Evolutionary conservation across 1,284 basidiomycete species (phyloP).

Genomic region (Pyrrhoderma lamaoense): DNA sequence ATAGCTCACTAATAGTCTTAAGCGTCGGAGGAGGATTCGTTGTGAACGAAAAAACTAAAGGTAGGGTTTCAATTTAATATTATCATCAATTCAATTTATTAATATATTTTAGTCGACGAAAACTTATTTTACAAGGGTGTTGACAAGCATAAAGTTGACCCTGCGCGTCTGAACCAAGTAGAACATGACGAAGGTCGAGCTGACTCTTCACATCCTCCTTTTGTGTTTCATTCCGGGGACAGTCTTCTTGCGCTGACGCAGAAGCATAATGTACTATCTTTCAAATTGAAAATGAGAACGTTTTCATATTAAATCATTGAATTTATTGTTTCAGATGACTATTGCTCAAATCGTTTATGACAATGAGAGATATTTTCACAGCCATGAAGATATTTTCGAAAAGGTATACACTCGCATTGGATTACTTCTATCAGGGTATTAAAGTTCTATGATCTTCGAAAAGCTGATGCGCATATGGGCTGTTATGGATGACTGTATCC

Average conservation of each 20-base stretch:
- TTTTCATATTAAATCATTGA: slow-evolving; percentile 12
- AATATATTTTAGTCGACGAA: slow-evolving; percentile 67
- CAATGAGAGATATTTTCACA: slow-evolving; percentile 79
- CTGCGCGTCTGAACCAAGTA: slow-evolving; percentile 72
- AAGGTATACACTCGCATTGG: slow-evolving; percentile 40
- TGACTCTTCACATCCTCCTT: slow-evolving; percentile 56
- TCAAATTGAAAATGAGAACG: neutral
- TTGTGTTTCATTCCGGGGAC: slow-evolving; percentile 78
- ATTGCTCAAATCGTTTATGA: slow-evolving; percentile 95
- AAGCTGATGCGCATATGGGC: slow-evolving; percentile 78
- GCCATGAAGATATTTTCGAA: slow-evolving; percentile 67
- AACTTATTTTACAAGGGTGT: slow-evolving; percentile 96
- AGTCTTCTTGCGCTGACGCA: slow-evolving; percentile 70
- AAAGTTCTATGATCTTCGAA: neutral
- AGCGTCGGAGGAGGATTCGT: slow-evolving; percentile 90
- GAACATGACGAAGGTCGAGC: slow-evolving; percentile 1
- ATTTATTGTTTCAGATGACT: slow-evolving; percentile 54
- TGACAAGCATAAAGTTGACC: slow-evolving; percentile 74
- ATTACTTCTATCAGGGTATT: slow-evolving; percentile 2
- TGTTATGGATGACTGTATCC: slow-evolving; percentile 93
- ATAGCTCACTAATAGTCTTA: neutral
- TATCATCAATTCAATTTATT: slow-evolving; percentile 4
- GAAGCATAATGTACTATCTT: slow-evolving; percentile 64
- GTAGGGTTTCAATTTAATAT: slow-evolving; percentile 28
- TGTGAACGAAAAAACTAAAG: slow-evolving; percentile 84